Conservation (phyloP, 2,329 filamentous ascomycete genomes). For the Thielaviopsis ethacetica region DNA sequence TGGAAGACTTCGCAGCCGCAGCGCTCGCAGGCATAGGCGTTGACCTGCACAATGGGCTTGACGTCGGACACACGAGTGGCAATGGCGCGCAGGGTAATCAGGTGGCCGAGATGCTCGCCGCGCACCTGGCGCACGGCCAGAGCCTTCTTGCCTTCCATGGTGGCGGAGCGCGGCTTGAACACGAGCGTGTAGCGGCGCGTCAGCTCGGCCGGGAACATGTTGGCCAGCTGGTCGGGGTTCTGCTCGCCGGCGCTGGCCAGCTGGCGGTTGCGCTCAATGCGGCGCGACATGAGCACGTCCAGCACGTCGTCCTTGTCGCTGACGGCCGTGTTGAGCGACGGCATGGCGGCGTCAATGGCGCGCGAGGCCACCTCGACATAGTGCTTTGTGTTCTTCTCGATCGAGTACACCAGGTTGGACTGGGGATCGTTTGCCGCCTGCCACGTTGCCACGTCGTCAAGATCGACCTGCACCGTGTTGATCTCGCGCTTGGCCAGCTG, state of each 20-base stretch:
- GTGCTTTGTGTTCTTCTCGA: constrained; percentile 83
- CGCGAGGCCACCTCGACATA: constrained; percentile 85
- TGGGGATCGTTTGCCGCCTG: constrained; percentile 55
- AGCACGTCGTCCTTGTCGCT: constrained; percentile 96
- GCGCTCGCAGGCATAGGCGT: constrained; percentile 92
- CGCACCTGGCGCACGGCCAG: constrained; percentile 87
- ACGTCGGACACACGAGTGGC: constrained; percentile 92
- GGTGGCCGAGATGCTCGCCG: constrained; percentile 78
- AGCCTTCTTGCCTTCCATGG: constrained; percentile 44
- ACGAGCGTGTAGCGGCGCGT: constrained; percentile 89
- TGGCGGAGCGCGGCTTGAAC: constrained; percentile 78
- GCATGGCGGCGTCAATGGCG: constrained; percentile 77
- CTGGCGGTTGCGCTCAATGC: constrained; percentile 70
- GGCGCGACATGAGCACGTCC: constrained; percentile 89
- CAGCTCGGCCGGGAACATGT: constrained; percentile 80
- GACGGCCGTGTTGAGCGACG: constrained; percentile 53
- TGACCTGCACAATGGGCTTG: constrained; percentile 93
- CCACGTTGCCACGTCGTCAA: constrained; percentile 76
- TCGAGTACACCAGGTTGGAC: constrained; percentile 60
- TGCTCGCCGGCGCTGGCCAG: constrained; percentile 50
- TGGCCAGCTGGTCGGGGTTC: constrained; percentile 48
- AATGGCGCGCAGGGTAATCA: constrained; percentile 91
- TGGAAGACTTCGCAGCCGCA: constrained; percentile 98
- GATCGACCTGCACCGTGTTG: constrained; percentile 67
- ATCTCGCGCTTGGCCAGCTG: constrained; percentile 66